These are phyloP conservation scores for Cryptosporidium muris DNA, from an alignment of 169 alveolate genomes.

Conservation along the genomic window DNA sequence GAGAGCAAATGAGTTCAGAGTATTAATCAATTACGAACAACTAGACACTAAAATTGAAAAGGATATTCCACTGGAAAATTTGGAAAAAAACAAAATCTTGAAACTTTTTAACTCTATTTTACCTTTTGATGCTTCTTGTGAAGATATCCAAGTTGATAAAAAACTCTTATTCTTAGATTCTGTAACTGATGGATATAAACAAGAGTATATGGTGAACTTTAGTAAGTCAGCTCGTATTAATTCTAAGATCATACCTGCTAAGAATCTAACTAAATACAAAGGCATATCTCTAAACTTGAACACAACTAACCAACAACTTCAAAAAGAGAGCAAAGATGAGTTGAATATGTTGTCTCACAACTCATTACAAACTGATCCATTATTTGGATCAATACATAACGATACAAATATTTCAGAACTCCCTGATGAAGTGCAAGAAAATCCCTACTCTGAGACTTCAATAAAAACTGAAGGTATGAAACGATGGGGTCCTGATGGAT, in stretches of 20 bases:
- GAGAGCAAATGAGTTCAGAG: slow-evolving; percentile 35
- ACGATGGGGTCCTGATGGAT: slow-evolving; percentile 65
- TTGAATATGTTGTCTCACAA: not conserved
- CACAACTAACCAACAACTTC: no score
- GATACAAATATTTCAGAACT: not conserved
- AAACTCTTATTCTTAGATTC: slow-evolving; percentile 53
- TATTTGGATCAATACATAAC: not conserved
- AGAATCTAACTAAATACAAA: no score
- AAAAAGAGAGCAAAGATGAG: no score
- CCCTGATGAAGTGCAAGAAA: not conserved
- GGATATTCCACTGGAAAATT: not conserved
- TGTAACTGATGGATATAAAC: slow-evolving; percentile 16
- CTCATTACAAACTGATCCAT: not conserved
- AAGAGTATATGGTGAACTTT: not conserved
- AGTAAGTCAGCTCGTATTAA: no score
- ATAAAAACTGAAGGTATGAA: not conserved
- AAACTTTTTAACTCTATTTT: slow-evolving; percentile 25
- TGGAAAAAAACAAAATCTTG: not conserved
- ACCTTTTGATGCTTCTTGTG: slow-evolving; percentile 74
- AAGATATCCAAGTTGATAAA: slow-evolving; percentile 69
- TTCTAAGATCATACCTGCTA: not conserved
- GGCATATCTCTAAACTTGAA: no score
- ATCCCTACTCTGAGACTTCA: not conserved
- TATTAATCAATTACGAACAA: slow-evolving; percentile 21
- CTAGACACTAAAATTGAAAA: slow-evolving; percentile 35